Conservation (phyloP, 129 eudicot species). For the Ambrosia trifida region DNA sequence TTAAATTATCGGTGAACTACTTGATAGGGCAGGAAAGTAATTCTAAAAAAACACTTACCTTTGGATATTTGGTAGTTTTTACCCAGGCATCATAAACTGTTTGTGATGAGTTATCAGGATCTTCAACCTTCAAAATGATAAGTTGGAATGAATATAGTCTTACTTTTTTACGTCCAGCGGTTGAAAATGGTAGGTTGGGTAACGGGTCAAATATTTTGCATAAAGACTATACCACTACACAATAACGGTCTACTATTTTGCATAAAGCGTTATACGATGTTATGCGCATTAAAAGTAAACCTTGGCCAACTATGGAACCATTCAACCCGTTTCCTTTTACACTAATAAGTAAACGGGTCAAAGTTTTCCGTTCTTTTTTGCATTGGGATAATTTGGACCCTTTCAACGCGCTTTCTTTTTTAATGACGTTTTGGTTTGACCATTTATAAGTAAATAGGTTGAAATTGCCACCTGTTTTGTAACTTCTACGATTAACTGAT, state of each 20-base stretch:
- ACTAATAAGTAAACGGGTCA: no score
- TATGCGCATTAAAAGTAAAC: background rate
- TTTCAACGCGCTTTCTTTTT: no score
- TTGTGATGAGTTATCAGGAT: conserved; percentile 88
- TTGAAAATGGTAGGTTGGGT: background rate
- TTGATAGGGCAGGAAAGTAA: conserved; percentile 9
- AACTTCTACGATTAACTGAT: conserved; percentile 59
- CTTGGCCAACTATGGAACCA: background rate
- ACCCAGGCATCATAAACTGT: conserved; percentile 74
- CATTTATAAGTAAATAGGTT: background rate
- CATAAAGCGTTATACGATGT: background rate
- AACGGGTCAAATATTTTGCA: background rate
- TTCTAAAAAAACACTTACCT: conserved; percentile 38
- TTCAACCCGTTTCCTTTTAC: background rate
- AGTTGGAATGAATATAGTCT: background rate
- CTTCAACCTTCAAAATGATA: conserved; percentile 56
- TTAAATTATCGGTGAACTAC: background rate
- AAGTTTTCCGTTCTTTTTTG: no score
- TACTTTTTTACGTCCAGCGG: background rate
- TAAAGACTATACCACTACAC: background rate
- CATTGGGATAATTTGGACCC: no score
- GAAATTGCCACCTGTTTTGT: conserved; percentile 51
- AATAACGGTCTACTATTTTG: background rate
- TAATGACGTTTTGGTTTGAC: background rate
- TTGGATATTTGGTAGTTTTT: conserved; percentile 39